phyloP scores from a whole-genome alignment of 78 protist species.

The Chrysochromulina tobinii region DNA sequence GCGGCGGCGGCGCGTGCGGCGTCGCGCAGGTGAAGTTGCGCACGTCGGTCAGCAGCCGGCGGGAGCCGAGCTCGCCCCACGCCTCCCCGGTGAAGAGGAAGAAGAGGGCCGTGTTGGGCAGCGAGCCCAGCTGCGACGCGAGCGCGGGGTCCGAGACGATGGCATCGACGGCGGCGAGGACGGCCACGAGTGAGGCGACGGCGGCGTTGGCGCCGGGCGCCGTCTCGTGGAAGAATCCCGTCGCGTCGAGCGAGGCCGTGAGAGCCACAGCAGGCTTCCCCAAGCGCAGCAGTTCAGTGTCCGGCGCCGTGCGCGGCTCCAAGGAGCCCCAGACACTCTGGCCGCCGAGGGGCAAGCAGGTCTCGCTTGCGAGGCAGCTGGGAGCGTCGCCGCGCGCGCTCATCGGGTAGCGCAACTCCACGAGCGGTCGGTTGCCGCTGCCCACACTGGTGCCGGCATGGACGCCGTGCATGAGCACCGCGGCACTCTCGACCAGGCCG shows the following conservation, averaged over 20 bases:
- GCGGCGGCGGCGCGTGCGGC: not conserved
- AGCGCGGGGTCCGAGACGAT: not conserved
- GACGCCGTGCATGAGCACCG: not conserved
- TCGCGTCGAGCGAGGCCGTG: not conserved
- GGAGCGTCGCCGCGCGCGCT: not conserved
- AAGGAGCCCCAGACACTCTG: not conserved
- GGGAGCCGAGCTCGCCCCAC: not conserved
- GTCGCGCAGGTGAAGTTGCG: not conserved
- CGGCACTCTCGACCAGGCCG: not conserved
- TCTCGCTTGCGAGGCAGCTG: not conserved
- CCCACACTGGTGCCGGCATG: not conserved
- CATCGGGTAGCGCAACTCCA: not conserved
- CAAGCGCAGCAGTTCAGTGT: not conserved
- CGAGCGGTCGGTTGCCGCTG: not conserved
- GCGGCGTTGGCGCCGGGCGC: not conserved
- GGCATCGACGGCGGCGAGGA: not conserved
- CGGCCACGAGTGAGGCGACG: not conserved
- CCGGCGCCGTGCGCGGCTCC: not conserved
- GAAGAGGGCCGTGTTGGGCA: not conserved
- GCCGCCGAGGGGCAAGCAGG: constrained; percentile 7
- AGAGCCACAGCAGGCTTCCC: not conserved
- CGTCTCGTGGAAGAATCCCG: not conserved
- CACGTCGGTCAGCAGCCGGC: not conserved
- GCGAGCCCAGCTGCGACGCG: not conserved
- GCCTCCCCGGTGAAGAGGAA: constrained; percentile 8